Percentiles rank a stretch among this genome's conserved stretches.
Evolutionary conservation across 2,329 filamentous ascomycete genomes (phyloP).

Genomic region (Pyrenophora graminea): DNA sequence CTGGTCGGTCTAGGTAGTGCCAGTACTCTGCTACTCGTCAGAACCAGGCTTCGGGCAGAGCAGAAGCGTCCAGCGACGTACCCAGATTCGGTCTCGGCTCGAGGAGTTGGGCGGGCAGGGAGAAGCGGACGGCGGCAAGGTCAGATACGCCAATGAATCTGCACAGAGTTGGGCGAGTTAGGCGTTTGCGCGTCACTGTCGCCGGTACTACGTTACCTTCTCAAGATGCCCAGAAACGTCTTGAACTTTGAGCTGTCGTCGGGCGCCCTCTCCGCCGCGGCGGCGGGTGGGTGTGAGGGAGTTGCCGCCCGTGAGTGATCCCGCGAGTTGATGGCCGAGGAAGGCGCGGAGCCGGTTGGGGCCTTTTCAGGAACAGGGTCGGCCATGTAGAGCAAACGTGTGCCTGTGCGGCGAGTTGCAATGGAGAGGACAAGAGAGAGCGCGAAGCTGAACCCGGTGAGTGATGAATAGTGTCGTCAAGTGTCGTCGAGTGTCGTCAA

Average conservation of each 20-base stretch:
- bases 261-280: conserved; percentile 58
- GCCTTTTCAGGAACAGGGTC: conserved; percentile 37
- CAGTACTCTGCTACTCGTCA: conserved; percentile 74
- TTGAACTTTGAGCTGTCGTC: conserved; percentile 88
- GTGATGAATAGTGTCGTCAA: conserved; percentile 13
- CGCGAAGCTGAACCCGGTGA: conserved; percentile 1
- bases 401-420: conserved; percentile 7
- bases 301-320: conserved; percentile 44
- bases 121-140: conserved; percentile 94
- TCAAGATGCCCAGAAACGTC: conserved; percentile 84
- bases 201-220: conserved; percentile 64
- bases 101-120: conserved; percentile 89
- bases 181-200: conserved; percentile 8
- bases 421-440: not conserved
- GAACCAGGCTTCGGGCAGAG: conserved; percentile 12
- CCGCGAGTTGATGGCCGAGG: conserved; percentile 39
- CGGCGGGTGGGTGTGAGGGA: conserved; percentile 35
- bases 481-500: conserved; percentile 19
- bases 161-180: conserved; percentile 21
- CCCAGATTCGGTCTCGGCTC: conserved; percentile 92
- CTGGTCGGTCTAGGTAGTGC: conserved; percentile 95
- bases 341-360: conserved; percentile 30
- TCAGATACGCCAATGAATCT: conserved; percentile 97
- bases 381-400: conserved; percentile 32
- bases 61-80: conserved; percentile 42